Percentiles rank a stretch among this genome's conserved stretches.
phyloP scores from a whole-genome alignment of 345 rosid species.

The Rhodomyrtus tomentosa region DNA sequence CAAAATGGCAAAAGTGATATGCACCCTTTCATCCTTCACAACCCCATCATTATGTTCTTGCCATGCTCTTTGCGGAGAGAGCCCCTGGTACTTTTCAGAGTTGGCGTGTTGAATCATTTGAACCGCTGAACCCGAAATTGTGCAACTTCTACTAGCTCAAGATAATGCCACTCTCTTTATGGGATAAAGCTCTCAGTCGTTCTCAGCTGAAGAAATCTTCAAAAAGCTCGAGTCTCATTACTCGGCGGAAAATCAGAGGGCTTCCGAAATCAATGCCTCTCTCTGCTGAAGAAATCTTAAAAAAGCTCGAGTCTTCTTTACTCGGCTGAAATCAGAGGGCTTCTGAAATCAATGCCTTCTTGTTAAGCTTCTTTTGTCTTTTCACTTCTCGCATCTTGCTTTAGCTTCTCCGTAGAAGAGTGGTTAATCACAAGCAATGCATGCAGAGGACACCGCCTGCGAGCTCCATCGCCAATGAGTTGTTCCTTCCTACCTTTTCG shows the following conservation, averaged over 20 bases:
- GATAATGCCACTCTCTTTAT: not conserved
- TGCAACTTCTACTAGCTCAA: not conserved
- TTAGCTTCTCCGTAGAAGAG: not conserved
- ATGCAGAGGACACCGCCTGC: not conserved
- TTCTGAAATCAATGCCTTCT: not conserved
- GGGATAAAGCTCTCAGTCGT: not conserved
- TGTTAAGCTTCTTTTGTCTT: not conserved
- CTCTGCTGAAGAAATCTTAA: not conserved
- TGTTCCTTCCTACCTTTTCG: not conserved
- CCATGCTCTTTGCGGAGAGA: not conserved
- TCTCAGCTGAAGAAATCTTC: not conserved
- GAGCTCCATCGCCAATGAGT: not conserved
- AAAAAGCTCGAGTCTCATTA: not conserved
- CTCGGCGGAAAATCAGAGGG: not conserved
- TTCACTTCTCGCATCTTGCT: not conserved
- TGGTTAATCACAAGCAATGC: not conserved
- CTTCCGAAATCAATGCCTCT: not conserved
- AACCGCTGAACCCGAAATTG: not conserved
- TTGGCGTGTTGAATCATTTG: not conserved
- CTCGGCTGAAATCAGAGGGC: not conserved
- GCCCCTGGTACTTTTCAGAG: not conserved
- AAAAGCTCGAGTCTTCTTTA: not conserved
- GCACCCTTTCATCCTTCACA: not conserved
- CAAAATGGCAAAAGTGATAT: too few relatives aligned
- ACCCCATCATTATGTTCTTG: not conserved